phyloP scores from a whole-genome alignment of 2,329 filamentous ascomycete genomes.

The Colletotrichum sp. region DNA sequence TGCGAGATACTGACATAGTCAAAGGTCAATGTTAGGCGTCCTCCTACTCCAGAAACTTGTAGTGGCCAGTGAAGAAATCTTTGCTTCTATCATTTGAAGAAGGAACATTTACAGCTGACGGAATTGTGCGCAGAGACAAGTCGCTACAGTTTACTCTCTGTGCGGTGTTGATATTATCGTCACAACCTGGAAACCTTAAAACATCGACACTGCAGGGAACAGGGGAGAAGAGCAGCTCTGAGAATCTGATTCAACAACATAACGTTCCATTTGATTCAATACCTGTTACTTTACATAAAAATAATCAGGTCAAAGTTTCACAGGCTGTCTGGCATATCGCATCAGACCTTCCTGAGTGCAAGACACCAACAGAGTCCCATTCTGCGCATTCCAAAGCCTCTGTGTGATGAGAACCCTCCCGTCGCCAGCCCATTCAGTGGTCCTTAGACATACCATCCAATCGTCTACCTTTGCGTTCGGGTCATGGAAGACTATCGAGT shows the following conservation, averaged over 20 bases:
- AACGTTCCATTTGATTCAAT: neutral
- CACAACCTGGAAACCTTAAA: neutral
- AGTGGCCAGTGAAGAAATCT: accelerated
- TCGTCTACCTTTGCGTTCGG: neutral
- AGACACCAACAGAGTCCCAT: neutral
- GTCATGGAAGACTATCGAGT: neutral
- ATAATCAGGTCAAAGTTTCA: neutral
- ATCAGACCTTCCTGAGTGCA: neutral
- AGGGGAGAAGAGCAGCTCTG: neutral
- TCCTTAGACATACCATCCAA: neutral
- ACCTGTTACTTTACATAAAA: accelerated
- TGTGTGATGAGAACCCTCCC: neutral
- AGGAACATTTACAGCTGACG: neutral
- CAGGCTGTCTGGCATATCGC: neutral
- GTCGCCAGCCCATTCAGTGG: neutral
- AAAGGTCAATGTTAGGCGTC: no score
- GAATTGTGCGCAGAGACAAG: neutral
- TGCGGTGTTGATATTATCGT: neutral
- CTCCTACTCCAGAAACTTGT: neutral
- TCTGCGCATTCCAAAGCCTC: neutral
- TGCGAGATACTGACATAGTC: neutral
- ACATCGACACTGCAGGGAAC: neutral
- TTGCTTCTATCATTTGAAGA: neutral
- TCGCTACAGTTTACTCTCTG: neutral
- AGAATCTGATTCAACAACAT: neutral